Evolutionary conservation across 1,139 yeast genomes (phyloP), one percentile per base, ranked within the genome.

Genomic region (Meyerozyma elateridarum): DNA sequence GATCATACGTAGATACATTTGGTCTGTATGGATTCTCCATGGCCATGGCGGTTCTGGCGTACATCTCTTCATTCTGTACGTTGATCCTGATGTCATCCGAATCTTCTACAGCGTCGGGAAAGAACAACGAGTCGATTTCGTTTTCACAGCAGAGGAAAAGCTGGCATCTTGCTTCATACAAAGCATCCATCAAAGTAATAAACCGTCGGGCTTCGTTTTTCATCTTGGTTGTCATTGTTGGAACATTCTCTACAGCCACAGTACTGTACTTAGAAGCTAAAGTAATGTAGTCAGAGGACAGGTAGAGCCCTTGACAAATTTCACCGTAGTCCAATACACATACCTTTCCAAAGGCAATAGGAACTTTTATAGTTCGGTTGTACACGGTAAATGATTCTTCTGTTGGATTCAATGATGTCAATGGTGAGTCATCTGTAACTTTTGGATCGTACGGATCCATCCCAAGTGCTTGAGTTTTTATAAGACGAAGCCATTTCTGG

Each of bases 241-340:
- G 89, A 3, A 81, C 78, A 35, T 76, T 60, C 36, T 79, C 83
- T 18, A 82, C 46, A 5, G 81, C 62, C 19, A 82, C 57, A 0
- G 79, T 73, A 24, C 66, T 72, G 49, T 60, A 81, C 16, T 63
- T 61, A 0, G 85, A 74, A 0, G 88, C 80, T 25, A 81, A 50
- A 0, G 85, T 74, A 30, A 82, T 79, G 46, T 78, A 81, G 47
- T 82, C 89, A 1, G 84, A 79, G 0, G 85, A 73, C 0, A 85
- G 80, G 40, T 64, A 71, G 6, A 75, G 56, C 3, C 77, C 76
- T 31, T 62, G 68, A 45, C 87, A 79, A n/a, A 81, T 63, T 30
- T 76, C 64, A 3, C 56, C 56, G 43, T 76, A 81, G 25, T 69
- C 73, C 36, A 79, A 63, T 40, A 58, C 64, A 18, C 78, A 82